Base-by-base conservation (phyloP, 1,284 basidiomycete species). In the Puccinia horiana region DNA sequence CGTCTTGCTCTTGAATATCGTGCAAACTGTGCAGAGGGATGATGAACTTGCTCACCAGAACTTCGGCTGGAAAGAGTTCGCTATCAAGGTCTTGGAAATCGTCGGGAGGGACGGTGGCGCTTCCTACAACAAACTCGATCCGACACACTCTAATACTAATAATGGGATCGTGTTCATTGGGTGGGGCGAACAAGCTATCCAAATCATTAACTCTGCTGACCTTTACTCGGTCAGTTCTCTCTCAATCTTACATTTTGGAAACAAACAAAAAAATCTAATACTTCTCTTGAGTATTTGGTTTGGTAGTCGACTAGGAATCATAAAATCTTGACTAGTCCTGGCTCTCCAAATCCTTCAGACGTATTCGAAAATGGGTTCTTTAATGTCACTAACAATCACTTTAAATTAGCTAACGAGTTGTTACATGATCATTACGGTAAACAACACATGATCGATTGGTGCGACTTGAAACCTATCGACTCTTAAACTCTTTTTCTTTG, bases 121-220 rank as follows among this genome's bases (percentile, higher is more conserved):
- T 2, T 1, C 26, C 16, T 32, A 52, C 11, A 18, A 26, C 29
- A 35, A 72, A 54, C 12, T 29, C 6, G 16, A 42, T n/a, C n/a
- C n/a, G 35, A 23, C 52, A 11, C 44, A 37, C 1, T 29, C 35
- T 40, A 20, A 11, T n/a, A 5, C 23, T 32, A 12, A 35, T 0
- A 81, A 81, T 23, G 81, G 81, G 0, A 44, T 82, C 16, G 81
- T 82, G 2, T 82, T 82, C 37, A 54, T 82, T 5, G 61, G 32
- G 6, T 82, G 81, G 81, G 81, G 81, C n/a, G 49, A 69, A 5
- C 12, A 74, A 6, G 81, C 81, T 2, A 37, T 37, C 16, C 9
- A 76, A 70, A 29, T 40, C n/a, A n/a, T 82, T 23, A 0, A 47
- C 2, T 49, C 42, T 18, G 26, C 70, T 37, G 18, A 9, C 2